phyloP scores from a whole-genome alignment of 345 rosid species.

The Jatropha curcas region DNA sequence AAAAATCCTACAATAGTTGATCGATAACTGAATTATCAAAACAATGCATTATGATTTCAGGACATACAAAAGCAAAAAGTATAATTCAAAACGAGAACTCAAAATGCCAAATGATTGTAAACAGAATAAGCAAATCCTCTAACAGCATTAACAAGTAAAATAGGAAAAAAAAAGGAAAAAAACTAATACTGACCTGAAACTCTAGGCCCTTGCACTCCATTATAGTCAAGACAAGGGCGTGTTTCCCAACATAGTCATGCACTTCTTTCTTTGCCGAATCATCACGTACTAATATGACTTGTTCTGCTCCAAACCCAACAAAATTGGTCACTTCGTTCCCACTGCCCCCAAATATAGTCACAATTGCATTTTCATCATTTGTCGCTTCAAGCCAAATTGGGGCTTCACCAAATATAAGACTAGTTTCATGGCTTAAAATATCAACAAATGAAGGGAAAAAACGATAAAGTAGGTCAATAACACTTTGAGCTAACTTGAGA shows the following conservation, averaged over 20 bases:
- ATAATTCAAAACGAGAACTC: neutral
- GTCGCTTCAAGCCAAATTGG: conserved; percentile 43
- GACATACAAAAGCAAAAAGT: neutral
- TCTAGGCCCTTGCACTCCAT: conserved; percentile 53
- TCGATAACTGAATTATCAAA: neutral
- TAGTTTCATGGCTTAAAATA: conserved; percentile 37
- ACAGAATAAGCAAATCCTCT: neutral
- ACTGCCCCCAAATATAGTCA: conserved; percentile 38
- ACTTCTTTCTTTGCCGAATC: conserved; percentile 34
- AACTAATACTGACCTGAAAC: conserved; percentile 38
- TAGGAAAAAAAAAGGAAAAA: neutral
- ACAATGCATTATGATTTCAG: neutral
- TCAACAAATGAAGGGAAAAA: conserved; percentile 42
- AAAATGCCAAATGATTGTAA: neutral
- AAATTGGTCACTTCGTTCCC: conserved; percentile 9
- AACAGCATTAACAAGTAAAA: too few species aligned
- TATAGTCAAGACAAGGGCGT: conserved; percentile 47
- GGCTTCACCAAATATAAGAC: conserved; percentile 45
- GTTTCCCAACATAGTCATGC: conserved; percentile 34
- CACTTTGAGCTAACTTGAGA: too few species aligned
- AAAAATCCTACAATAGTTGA: too few species aligned
- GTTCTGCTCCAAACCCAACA: conserved; percentile 50
- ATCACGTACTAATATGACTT: conserved; percentile 50
- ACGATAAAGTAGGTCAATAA: conserved; percentile 41
- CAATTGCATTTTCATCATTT: conserved; percentile 32